Evolutionary conservation across 2,329 filamentous ascomycete genomes (phyloP).

Genomic region (Neoarthrinium moseri): DNA sequence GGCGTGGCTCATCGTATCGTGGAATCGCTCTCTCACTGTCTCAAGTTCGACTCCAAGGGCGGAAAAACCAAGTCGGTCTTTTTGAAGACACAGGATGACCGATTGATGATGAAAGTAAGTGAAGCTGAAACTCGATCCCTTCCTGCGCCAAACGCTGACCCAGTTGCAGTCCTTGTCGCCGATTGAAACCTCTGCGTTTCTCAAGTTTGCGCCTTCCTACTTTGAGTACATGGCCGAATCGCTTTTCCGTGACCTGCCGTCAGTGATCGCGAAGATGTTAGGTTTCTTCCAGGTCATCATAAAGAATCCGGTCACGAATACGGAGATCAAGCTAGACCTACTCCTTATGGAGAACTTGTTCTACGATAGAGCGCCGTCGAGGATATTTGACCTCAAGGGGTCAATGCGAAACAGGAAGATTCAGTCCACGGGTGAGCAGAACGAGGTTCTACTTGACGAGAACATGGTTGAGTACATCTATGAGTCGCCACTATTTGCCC

Average conservation of each 20-base stretch:
- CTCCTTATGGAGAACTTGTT: constrained; percentile 98
- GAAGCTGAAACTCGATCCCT: constrained; percentile 44
- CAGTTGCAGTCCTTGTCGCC: constrained; percentile 71
- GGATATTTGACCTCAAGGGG: constrained; percentile 94
- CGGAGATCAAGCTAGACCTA: constrained; percentile 92
- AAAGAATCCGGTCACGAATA: constrained; percentile 87
- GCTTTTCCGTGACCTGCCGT: constrained; percentile 90
- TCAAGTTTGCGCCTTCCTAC: constrained; percentile 94
- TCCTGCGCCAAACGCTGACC: constrained; percentile 38
- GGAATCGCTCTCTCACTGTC: constrained; percentile 89
- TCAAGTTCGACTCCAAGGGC: constrained; percentile 97
- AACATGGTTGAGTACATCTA: constrained; percentile 99
- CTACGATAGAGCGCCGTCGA: constrained; percentile 86
- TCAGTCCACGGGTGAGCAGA: constrained; percentile 89
- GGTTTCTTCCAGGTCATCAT: constrained; percentile 97
- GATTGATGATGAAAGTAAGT: constrained; percentile 77
- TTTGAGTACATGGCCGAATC: constrained; percentile 97
- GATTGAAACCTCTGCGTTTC: constrained; percentile 89
- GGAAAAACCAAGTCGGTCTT: constrained; percentile 98
- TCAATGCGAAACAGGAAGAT: constrained; percentile 99
- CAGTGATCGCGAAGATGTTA: constrained; percentile 98
- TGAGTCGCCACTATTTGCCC: constrained; percentile 89
- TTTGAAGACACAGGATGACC: constrained; percentile 91
- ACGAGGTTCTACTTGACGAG: constrained; percentile 94
- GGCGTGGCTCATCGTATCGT: constrained; percentile 91